These are phyloP conservation scores for Desmodesmus armatus DNA, from an alignment of 139 green algal genomes.

Conservation along the genomic window DNA sequence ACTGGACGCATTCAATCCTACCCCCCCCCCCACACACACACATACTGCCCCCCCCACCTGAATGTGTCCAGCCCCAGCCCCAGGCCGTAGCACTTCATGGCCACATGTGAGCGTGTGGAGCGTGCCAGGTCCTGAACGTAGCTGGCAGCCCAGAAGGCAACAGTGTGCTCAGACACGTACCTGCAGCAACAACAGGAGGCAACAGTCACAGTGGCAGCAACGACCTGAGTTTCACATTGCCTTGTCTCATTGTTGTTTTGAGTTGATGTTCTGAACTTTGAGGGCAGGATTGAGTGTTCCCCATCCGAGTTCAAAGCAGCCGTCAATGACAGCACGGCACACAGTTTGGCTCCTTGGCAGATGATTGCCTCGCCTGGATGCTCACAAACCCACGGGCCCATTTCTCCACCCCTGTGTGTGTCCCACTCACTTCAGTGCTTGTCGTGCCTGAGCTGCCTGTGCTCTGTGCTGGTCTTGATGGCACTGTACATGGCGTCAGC, in stretches of 20 bases:
- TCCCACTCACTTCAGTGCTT: conserved; percentile 92
- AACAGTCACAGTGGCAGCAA: too few species aligned
- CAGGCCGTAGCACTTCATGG: conserved; percentile 96
- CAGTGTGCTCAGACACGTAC: conserved; percentile 95
- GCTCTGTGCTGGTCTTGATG: conserved; percentile 66
- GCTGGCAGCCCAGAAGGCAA: conserved; percentile 92
- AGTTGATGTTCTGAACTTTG: too few species aligned
- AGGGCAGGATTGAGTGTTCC: too few species aligned
- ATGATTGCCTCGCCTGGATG: conserved; percentile 80
- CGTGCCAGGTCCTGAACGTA: conserved; percentile 83
- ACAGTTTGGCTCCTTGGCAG: conserved; percentile 67
- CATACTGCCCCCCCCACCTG: too few species aligned
- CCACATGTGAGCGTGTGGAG: conserved; percentile 79
- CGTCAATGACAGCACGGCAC: neutral
- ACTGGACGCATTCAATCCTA: too few species aligned
- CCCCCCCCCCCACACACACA: too few species aligned
- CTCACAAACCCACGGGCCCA: conserved; percentile 95
- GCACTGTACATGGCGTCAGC: conserved; percentile 92
- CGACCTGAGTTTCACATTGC: too few species aligned
- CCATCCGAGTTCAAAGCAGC: too few species aligned
- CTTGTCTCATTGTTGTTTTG: too few species aligned
- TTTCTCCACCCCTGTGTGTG: conserved; percentile 87
- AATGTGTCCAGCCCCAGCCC: conserved; percentile 98
- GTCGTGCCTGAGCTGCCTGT: conserved; percentile 84
- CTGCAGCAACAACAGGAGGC: conserved; percentile 6